Evolutionary conservation across 768 basidiomycete species (phyloP), one percentile per base, ranked within the genome.

Genomic region (Kwoniella sp.): DNA sequence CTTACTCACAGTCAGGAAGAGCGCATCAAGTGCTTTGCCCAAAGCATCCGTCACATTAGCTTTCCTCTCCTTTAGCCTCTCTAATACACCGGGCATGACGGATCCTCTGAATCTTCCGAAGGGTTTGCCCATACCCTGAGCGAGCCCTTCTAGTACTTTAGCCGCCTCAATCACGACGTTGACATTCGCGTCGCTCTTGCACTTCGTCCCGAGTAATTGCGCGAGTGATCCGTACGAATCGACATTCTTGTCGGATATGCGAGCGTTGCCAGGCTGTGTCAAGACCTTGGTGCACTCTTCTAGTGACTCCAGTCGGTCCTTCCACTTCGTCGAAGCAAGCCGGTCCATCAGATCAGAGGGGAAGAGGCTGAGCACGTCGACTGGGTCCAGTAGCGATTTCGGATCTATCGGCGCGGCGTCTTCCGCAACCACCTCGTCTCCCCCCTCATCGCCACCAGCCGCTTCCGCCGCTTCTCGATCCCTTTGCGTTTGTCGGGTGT

Each of bases 251-350:
- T 93, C 90, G 63, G 84, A 84, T 63, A 96, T 86, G 51, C 84
- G 81, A 11, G 85, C 84, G 32, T 70, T 69, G 32, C 50, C 43
- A 8, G 67, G 67, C 2, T 85, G 80, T 7, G 82, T 76, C 26
- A 98, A 75, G 29, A 89, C 75, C 2, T 81, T 80, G 38, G 83
- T 78, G 20, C 93, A 79, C 23, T 89, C 88, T 59, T 95, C 91
- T 27, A 98, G 77, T 2, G 82, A 87, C 38, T 76, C 75, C 63
- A 92, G 88, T 68, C 96, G 91, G 33, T 99, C 95, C 69, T 99
- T 98, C 95, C 95, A 99, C 75, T 98, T 96, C 0, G 89, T 83
- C 3, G 95, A 98, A 20, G 84, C 81, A 43, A 99, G 79, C 44
- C 80, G 78, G 2, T 83, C 78, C 52, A 87, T 82, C 55, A 96